Percentiles rank a stretch among this genome's conserved stretches.
Conservation (phyloP, 345 rosid species). For the Acer negundo region DNA sequence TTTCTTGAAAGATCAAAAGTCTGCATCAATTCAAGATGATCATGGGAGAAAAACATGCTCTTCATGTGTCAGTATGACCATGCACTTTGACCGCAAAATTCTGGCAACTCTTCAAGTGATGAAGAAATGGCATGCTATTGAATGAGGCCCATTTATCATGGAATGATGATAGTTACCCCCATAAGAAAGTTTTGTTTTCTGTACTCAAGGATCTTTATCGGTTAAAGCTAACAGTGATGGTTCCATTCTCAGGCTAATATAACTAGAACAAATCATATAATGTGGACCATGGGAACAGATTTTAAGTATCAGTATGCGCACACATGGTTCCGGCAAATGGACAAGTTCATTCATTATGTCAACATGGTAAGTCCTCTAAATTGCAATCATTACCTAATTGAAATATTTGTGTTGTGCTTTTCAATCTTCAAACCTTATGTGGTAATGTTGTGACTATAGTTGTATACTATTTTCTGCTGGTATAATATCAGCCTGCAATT, state of each 20-base stretch:
- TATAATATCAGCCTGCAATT: neutral
- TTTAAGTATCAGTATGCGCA: slow-evolving; percentile 92
- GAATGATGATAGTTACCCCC: neutral
- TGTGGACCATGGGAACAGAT: slow-evolving; percentile 99
- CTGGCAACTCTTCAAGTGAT: slow-evolving; percentile 4
- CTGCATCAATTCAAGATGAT: neutral
- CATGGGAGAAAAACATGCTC: slow-evolving; percentile 8
- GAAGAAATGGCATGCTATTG: slow-evolving; percentile 9
- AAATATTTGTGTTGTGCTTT: slow-evolving; percentile 7
- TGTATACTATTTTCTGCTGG: neutral
- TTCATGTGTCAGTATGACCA: slow-evolving; percentile 6
- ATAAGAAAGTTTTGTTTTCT: slow-evolving; percentile 7
- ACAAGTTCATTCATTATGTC: slow-evolving; percentile 94
- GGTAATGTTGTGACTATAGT: neutral
- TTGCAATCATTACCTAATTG: neutral
- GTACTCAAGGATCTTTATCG: slow-evolving; percentile 8
- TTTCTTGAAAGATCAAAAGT: neutral
- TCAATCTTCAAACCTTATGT: neutral
- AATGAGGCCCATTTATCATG: slow-evolving; percentile 1
- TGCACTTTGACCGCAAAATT: neutral
- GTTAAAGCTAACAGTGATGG: slow-evolving; percentile 11
- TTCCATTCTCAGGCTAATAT: slow-evolving; percentile 76
- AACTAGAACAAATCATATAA: slow-evolving; percentile 82
- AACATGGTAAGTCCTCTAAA: slow-evolving; percentile 60
- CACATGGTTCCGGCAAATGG: slow-evolving; percentile 93